Conservation (phyloP, 495 filamentous ascomycete genomes). For the Hypoxylon fragiforme region DNA sequence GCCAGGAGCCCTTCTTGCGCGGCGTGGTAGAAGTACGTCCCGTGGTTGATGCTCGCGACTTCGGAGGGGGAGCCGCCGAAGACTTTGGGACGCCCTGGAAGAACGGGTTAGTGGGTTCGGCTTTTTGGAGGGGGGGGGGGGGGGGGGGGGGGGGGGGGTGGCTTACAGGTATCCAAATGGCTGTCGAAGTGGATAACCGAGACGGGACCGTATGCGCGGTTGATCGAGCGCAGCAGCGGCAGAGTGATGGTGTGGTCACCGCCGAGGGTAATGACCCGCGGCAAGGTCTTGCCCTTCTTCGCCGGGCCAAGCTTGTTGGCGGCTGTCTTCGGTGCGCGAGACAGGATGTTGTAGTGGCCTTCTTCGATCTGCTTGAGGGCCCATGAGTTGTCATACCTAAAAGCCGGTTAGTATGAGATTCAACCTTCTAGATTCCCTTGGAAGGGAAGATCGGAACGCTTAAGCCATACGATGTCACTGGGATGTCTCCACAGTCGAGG, state of each 20-base stretch:
- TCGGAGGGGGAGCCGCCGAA: conserved; percentile 61
- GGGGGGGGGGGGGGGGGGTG: conserved; percentile 64
- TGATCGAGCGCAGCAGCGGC: conserved; percentile 74
- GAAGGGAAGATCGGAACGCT: not conserved
- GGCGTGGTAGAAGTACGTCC: conserved; percentile 85
- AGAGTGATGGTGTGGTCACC: conserved; percentile 86
- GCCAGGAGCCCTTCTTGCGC: conserved; percentile 72
- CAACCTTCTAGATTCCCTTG: not conserved
- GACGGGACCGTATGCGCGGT: conserved; percentile 76
- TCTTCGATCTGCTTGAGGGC: conserved; percentile 80
- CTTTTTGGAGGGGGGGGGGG: conserved; percentile 46
- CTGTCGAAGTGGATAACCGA: conserved; percentile 87
- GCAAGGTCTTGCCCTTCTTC: conserved; percentile 55
- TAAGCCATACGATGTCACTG: conserved; percentile 65
- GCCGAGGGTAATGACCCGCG: conserved; percentile 73
- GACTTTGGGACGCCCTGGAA: conserved; percentile 65
- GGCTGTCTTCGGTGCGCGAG: conserved; percentile 53
- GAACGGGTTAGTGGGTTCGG: not conserved
- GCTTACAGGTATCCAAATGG: conserved; percentile 78
- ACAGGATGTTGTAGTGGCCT: conserved; percentile 59
- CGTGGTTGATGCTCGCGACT: conserved; percentile 76
- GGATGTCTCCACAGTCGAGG: conserved; percentile 84
- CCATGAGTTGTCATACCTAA: conserved; percentile 69
- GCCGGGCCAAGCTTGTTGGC: conserved; percentile 52
- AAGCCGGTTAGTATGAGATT: not conserved